Evolutionary conservation across 2,329 filamentous ascomycete species (phyloP).

Genomic region (Trichoderma breve): DNA sequence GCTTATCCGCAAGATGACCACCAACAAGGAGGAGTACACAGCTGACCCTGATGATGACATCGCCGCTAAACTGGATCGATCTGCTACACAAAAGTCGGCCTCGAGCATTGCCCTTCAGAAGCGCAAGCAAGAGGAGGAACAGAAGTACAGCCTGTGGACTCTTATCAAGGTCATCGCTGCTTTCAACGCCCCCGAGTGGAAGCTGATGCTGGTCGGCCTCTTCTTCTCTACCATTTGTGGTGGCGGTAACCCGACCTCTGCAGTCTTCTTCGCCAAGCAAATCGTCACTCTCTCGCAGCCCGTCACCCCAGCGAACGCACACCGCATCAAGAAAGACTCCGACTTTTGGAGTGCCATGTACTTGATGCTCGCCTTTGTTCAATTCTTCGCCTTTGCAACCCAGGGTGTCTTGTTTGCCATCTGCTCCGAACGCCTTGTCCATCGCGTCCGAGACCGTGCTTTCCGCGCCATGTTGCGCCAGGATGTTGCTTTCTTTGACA

Average conservation of each 20-base stretch:
- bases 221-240: constrained; percentile 74
- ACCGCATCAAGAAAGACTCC: constrained; percentile 64
- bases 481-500: constrained; percentile 90
- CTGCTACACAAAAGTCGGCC: constrained; percentile 55
- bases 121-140: constrained; percentile 47
- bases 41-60: constrained; percentile 64
- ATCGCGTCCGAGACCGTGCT: constrained; percentile 77
- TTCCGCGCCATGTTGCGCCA: constrained; percentile 89
- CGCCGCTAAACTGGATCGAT: constrained; percentile 55
- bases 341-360: constrained; percentile 91
- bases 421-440: constrained; percentile 80
- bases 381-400: constrained; percentile 64
- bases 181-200: constrained; percentile 75
- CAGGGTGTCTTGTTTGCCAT: constrained; percentile 77
- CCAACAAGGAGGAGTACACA: constrained; percentile 42
- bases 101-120: constrained; percentile 69
- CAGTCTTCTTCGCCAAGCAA: constrained; percentile 83
- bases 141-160: constrained; percentile 69
- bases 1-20: constrained; percentile 47
- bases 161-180: constrained; percentile 75
- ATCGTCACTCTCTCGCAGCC: constrained; percentile 67
- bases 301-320: constrained; percentile 49
- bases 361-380: constrained; percentile 74
- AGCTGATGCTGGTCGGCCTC: constrained; percentile 72
- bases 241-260: constrained; percentile 68